Evolutionary conservation across 2,329 filamentous ascomycete genomes (phyloP).

Genomic region (Trichoderma endophyticum): DNA sequence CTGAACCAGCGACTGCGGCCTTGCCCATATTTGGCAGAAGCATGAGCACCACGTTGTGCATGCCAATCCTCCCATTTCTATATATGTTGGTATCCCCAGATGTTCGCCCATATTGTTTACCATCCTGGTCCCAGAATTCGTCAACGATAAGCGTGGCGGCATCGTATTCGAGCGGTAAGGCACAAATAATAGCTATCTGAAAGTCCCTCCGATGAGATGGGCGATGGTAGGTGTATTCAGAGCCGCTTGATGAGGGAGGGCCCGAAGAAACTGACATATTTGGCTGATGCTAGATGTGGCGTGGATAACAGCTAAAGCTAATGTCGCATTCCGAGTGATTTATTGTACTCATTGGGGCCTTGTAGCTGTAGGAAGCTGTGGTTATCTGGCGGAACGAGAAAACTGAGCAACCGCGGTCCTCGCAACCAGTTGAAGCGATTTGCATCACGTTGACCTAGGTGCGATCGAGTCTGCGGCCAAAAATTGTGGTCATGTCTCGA

Average conservation of each 20-base stretch:
- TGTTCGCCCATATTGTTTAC: conserved; percentile 24
- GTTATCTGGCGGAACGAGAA: too few relatives aligned
- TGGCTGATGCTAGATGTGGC: background rate
- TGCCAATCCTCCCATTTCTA: conserved; percentile 23
- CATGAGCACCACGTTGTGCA: conserved; percentile 26
- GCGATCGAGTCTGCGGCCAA: too few relatives aligned
- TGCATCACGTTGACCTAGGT: too few relatives aligned
- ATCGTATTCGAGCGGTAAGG: conserved; percentile 22
- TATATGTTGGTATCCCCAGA: conserved; percentile 31
- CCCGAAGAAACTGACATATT: background rate
- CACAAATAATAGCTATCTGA: conserved; percentile 24
- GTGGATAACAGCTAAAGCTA: too few relatives aligned
- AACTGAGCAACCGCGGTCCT: too few relatives aligned
- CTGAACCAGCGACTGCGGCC: conserved; percentile 9
- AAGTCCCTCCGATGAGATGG: conserved; percentile 14
- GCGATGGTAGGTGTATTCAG: background rate
- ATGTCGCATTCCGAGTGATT: background rate
- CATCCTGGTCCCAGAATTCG: conserved; percentile 20
- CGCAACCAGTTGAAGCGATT: too few relatives aligned
- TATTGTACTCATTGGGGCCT: background rate
- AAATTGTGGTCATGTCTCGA: too few relatives aligned
- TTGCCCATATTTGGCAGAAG: conserved; percentile 25
- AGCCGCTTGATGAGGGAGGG: background rate
- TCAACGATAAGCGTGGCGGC: conserved; percentile 22
- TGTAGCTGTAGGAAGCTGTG: too few relatives aligned